Evolutionary conservation across 208 protist species (phyloP).

Genomic region (Wallacemonas collosoma): DNA sequence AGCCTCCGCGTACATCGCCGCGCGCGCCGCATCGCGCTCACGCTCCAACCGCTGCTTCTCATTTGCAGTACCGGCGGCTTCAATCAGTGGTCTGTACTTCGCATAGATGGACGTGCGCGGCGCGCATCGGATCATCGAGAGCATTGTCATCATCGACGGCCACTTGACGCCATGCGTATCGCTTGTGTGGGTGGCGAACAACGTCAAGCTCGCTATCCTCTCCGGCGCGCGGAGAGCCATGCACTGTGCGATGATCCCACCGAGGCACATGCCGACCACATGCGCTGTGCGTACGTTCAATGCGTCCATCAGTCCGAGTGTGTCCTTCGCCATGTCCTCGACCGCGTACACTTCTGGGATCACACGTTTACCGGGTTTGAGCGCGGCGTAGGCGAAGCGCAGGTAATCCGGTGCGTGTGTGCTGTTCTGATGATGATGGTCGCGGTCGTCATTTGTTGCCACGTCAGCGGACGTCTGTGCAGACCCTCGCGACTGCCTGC

Average conservation of each 20-base stretch:
- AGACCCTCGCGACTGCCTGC: not conserved
- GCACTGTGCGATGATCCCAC: constrained; percentile 72
- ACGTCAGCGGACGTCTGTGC: not conserved
- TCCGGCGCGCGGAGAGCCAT: constrained; percentile 54
- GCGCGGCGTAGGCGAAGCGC: constrained; percentile 23
- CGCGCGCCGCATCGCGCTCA: constrained; percentile 37
- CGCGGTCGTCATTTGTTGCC: not conserved
- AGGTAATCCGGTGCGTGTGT: constrained; percentile 13
- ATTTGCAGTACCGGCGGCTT: constrained; percentile 23
- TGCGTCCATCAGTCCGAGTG: constrained; percentile 53
- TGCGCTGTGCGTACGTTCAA: constrained; percentile 48
- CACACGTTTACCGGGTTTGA: constrained; percentile 37
- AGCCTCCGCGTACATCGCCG: constrained; percentile 30
- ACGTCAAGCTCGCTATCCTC: constrained; percentile 49
- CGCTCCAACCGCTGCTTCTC: constrained; percentile 26
- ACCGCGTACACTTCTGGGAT: constrained; percentile 52
- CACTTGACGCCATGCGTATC: constrained; percentile 24
- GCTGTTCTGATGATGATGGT: constrained; percentile 6
- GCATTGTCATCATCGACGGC: constrained; percentile 46
- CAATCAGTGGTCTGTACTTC: constrained; percentile 34
- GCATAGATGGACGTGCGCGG: constrained; percentile 34
- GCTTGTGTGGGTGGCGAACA: constrained; percentile 52
- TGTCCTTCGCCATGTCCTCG: constrained; percentile 64
- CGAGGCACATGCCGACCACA: constrained; percentile 72
- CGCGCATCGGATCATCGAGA: constrained; percentile 37